phyloP scores from a whole-genome alignment of 2,329 filamentous ascomycete species.

The Cladosporium sphaerospermum region DNA sequence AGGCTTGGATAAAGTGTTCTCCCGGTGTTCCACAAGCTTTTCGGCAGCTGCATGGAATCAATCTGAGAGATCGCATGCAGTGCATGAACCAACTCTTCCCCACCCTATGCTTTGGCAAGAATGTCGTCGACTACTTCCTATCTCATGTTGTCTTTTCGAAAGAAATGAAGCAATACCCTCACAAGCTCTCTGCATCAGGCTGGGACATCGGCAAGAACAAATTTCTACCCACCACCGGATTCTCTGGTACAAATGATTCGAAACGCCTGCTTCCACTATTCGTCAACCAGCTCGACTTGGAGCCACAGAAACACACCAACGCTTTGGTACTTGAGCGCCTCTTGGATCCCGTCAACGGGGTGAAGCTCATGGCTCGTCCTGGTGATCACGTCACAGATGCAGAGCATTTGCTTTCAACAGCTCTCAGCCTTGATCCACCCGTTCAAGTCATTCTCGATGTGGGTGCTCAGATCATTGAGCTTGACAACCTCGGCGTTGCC shows the following conservation, averaged over 20 bases:
- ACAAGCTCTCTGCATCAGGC: conserved; percentile 58
- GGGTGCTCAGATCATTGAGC: conserved; percentile 62
- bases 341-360: conserved; percentile 46
- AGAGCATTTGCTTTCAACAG: conserved; percentile 38
- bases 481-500: conserved; percentile 52
- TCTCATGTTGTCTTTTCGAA: conserved; percentile 59
- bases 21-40: conserved; percentile 15
- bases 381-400: conserved; percentile 14
- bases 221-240: conserved; percentile 58
- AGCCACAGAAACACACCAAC: conserved; percentile 56
- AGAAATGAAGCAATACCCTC: conserved; percentile 58
- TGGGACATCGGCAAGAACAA: conserved; percentile 56
- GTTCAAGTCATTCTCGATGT: conserved; percentile 63
- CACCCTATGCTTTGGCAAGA: conserved; percentile 47
- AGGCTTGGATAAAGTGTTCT: conserved; percentile 18
- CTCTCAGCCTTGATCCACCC: conserved; percentile 34
- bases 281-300: conserved; percentile 56
- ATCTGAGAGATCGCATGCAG: conserved; percentile 21
- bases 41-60: conserved; percentile 20
- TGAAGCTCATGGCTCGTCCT: conserved; percentile 14
- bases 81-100: conserved; percentile 28
- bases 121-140: conserved; percentile 59
- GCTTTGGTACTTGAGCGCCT: conserved; percentile 58
- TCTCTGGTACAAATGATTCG: conserved; percentile 67
- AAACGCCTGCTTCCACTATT: conserved; percentile 54